A percentile compares a stretch with the other conserved stretches of the same genome.
Evolutionary conservation across 441 rosid species (phyloP).

Genomic region (Gossypium aridum): DNA sequence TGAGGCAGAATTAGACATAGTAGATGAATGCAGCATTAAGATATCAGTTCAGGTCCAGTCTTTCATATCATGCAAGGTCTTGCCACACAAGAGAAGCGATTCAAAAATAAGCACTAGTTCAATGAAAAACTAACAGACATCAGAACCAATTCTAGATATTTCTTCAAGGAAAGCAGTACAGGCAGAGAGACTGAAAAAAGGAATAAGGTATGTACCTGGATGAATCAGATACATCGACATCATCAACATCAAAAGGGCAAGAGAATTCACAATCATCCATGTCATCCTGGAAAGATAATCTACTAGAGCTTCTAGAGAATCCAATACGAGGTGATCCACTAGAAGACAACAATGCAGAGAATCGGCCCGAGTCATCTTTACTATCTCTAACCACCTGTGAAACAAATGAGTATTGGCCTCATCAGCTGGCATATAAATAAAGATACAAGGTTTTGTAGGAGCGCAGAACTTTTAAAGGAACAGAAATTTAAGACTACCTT

Average conservation of each 20-base stretch:
- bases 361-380: constrained; percentile 77
- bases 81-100: background rate
- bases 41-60: background rate
- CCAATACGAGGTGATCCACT: constrained; percentile 76
- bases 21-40: background rate
- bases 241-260: constrained; percentile 85
- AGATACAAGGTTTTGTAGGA: background rate
- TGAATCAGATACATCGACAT: constrained; percentile 49
- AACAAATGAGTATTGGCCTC: constrained; percentile 7
- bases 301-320: constrained; percentile 78
- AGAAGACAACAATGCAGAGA: constrained; percentile 76
- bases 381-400: constrained; percentile 54
- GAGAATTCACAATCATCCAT: constrained; percentile 75
- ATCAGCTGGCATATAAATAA: constrained; percentile 11
- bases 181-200: background rate
- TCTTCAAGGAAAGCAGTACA: background rate
- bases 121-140: background rate
- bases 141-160: background rate
- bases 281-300: constrained; percentile 79
- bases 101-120: background rate
- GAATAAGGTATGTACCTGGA: constrained; percentile 35
- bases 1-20: background rate
- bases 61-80: background rate
- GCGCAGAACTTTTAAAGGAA: background rate
- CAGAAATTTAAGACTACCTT: constrained; percentile 40